Base-by-base conservation (phyloP, 176 grass and related monocot species). In the Panicum miliaceum region DNA sequence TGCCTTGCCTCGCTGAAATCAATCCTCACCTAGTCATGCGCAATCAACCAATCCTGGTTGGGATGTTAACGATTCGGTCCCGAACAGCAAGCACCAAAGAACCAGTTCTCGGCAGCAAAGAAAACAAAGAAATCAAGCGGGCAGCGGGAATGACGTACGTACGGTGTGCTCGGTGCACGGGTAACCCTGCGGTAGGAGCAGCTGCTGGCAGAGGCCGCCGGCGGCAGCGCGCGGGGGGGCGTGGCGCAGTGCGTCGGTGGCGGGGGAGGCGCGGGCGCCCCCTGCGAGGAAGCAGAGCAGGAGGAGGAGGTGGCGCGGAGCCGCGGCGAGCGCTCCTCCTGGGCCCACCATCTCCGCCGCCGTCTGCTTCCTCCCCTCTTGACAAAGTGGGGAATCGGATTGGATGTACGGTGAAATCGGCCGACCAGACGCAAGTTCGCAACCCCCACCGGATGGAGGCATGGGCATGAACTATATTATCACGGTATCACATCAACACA, bases 101-200 rank as follows among this genome's bases (percentile, higher is more conserved):
- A 54, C 19, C 4, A 36, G 56, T 56, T 12, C 22, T 27, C 37
- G 22, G n/a, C n/a, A 27, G 20, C 78, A 18, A 25, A 35, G 46
- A 53, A 52, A 32, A 51, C 4, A 18, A 56, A 56, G 29, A 76
- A 23, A 37, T 53, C 35, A 23, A 37, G 61, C 45, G 65, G 26
- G 12, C 19, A 60, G 64, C 43, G 59, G 32, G 63, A 15, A 68
- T 52, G 78, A 54, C 15, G 76, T 20, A 65, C 71, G 18, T 88
- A 98, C 95, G 1, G 80, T 98, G 85, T 98, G 87, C 68, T 98
- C 92, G 25, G 90, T 89, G 72, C 95, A 98, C 22, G 91, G 92
- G 64, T 98, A 98, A 46, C 87, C 92, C 23, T 84, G 78, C 6
- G 92, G 90, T 51, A 81, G 77, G 68, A 98, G 82, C 68, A 94